A percentile compares a stretch with the other conserved stretches of the same genome.
Conservation (phyloP, 257 asterid genomes). For the Solanum chaucha region DNA sequence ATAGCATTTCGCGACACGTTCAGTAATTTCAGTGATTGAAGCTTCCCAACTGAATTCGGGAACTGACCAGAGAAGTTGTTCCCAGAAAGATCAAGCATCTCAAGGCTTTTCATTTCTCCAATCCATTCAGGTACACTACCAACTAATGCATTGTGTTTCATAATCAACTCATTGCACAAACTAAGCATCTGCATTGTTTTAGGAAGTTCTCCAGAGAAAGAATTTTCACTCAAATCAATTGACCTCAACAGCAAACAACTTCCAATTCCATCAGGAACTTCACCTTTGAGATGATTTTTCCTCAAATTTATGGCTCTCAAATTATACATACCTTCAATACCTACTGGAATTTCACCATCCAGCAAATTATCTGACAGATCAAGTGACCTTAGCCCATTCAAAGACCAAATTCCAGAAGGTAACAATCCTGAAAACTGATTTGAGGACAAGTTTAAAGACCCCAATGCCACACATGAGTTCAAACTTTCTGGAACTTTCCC, state of each 20-base stretch:
- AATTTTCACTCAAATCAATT: conserved; percentile 59
- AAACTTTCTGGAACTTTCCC: conserved; percentile 74
- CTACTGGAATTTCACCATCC: conserved; percentile 61
- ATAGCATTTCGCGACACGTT: conserved; percentile 53
- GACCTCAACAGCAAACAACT: conserved; percentile 49
- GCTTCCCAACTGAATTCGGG: conserved; percentile 51
- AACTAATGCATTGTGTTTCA: conserved; percentile 37
- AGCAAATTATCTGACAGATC: conserved; percentile 72
- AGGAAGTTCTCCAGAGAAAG: conserved; percentile 55
- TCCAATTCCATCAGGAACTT: conserved; percentile 65
- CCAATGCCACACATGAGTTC: conserved; percentile 54
- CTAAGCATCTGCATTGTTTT: conserved; percentile 60
- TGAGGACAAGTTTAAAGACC: conserved; percentile 56
- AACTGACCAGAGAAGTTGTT: conserved; percentile 53
- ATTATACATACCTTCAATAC: conserved; percentile 41
- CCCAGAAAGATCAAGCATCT: conserved; percentile 54
- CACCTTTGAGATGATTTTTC: conserved; percentile 46
- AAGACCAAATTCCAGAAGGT: conserved; percentile 57
- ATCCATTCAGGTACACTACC: conserved; percentile 65
- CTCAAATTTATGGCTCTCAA: conserved; percentile 52
- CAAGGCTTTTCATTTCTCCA: conserved; percentile 64
- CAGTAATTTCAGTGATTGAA: conserved; percentile 47
- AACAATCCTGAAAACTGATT: conserved; percentile 71
- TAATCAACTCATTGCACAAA: conserved; percentile 34
- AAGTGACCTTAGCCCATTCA: conserved; percentile 56